Evolutionary conservation across 345 rosid species (phyloP).

Genomic region (Eucalyptus erythrocorys): DNA sequence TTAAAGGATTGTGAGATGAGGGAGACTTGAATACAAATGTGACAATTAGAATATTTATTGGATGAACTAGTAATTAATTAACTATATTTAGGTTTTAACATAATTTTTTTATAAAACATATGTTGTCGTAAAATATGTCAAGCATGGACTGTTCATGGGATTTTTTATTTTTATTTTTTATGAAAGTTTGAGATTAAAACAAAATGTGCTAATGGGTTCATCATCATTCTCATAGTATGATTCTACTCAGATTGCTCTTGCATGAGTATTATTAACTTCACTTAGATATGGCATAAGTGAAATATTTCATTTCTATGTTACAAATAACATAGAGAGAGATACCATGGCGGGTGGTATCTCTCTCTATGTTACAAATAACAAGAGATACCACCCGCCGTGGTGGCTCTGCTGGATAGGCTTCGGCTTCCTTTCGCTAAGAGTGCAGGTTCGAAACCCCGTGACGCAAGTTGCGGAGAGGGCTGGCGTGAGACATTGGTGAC

Average conservation of each 20-base stretch:
- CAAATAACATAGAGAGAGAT: too few relatives aligned
- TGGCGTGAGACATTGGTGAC: too few relatives aligned
- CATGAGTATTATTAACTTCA: neutral
- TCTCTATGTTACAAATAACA: too few relatives aligned
- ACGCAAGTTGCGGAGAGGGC: too few relatives aligned
- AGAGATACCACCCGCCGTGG: too few relatives aligned
- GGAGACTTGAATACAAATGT: neutral
- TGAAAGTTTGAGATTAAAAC: neutral
- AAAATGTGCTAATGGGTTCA: neutral
- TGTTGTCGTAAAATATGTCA: neutral
- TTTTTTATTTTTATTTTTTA: rapidly evolving
- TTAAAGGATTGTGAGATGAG: neutral
- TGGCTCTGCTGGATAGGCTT: too few relatives aligned
- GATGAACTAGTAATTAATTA: neutral
- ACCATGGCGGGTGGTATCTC: too few relatives aligned
- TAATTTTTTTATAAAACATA: neutral
- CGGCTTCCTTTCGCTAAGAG: too few relatives aligned
- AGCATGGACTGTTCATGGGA: neutral
- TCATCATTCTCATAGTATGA: neutral
- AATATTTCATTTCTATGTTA: neutral
- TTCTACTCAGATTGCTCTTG: neutral
- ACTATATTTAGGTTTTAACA: neutral
- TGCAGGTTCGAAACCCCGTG: too few relatives aligned
- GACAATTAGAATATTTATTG: neutral
- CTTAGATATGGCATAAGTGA: neutral